phyloP scores from a whole-genome alignment of 78 protist genomes.

The Dictyostelium brefeldianum region DNA sequence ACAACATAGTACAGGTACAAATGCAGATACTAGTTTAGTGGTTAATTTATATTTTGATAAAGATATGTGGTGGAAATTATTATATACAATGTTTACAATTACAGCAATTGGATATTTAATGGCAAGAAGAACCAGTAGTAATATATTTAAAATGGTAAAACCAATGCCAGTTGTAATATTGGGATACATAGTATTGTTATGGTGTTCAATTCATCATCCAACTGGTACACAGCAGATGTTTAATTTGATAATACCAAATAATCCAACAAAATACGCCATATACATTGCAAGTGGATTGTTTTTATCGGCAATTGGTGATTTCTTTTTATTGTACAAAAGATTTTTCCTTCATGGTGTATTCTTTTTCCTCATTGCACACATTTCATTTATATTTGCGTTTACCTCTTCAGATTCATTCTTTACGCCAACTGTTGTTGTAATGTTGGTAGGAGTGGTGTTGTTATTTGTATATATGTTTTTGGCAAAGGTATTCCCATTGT shows the following conservation, averaged over 20 bases:
- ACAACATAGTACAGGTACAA: constrained; percentile 16
- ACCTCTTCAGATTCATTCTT: constrained; percentile 52
- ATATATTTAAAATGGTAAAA: constrained; percentile 17
- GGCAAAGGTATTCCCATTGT: constrained; percentile 57
- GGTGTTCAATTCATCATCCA: constrained; percentile 61
- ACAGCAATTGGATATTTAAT: constrained; percentile 44
- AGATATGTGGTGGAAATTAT: constrained; percentile 74
- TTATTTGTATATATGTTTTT: constrained; percentile 63
- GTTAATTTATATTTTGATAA: constrained; percentile 5
- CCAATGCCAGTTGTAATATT: constrained; percentile 72
- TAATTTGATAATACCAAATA: constrained; percentile 51
- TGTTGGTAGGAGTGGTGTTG: constrained; percentile 13
- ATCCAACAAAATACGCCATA: constrained; percentile 55
- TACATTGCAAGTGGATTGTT: constrained; percentile 58
- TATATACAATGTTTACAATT: constrained; percentile 32
- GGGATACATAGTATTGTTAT: constrained; percentile 63
- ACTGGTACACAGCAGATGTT: background rate
- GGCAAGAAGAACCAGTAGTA: constrained; percentile 43
- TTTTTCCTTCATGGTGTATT: constrained; percentile 49
- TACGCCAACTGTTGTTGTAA: constrained; percentile 25
- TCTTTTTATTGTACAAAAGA: constrained; percentile 35
- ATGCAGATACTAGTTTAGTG: background rate
- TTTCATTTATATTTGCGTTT: constrained; percentile 59
- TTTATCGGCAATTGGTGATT: constrained; percentile 71
- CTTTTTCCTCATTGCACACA: constrained; percentile 65